Percentiles rank a stretch among this genome's conserved stretches.
Evolutionary conservation across 106 monocot genomes (phyloP).

Genomic region (Cymbidium sinense): DNA sequence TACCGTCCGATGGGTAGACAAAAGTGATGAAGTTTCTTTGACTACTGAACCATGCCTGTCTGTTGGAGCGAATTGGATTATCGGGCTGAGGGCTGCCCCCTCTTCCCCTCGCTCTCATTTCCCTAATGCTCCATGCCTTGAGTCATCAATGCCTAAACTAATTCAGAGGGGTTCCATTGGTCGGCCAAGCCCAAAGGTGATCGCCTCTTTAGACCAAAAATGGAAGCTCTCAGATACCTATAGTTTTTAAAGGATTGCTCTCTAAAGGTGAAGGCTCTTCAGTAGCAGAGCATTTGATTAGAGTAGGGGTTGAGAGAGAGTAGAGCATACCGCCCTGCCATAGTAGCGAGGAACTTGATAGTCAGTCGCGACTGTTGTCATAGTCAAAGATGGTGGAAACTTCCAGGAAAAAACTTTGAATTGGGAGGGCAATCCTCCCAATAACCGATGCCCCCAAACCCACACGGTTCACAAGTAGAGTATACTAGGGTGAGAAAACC

Average conservation of each 20-base stretch:
- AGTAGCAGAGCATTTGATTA: too few relatives aligned
- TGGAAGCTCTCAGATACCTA: neutral
- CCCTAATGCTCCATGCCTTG: constrained; percentile 1
- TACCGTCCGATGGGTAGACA: constrained; percentile 10
- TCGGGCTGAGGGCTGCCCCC: constrained; percentile 9
- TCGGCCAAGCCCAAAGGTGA: neutral
- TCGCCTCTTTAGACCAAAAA: neutral
- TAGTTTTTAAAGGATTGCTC: neutral
- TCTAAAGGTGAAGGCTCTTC: too few relatives aligned
- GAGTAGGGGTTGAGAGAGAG: too few relatives aligned
- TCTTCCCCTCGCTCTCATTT: neutral
- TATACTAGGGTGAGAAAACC: neutral
- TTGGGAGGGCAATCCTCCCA: neutral
- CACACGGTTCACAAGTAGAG: neutral
- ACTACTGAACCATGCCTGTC: constrained; percentile 14
- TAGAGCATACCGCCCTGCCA: too few relatives aligned
- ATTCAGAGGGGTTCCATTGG: neutral
- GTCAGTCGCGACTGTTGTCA: too few relatives aligned
- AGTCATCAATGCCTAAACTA: neutral
- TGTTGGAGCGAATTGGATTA: constrained; percentile 18
- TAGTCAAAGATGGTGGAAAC: too few relatives aligned
- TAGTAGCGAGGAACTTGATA: too few relatives aligned
- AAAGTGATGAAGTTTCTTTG: constrained; percentile 17
- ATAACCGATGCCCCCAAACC: neutral
- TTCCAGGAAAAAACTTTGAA: too few relatives aligned